Percentiles rank a stretch among this genome's conserved stretches.
Evolutionary conservation across 1,139 yeast genomes (phyloP).

Genomic region (Yamadazyma epiphylla): DNA sequence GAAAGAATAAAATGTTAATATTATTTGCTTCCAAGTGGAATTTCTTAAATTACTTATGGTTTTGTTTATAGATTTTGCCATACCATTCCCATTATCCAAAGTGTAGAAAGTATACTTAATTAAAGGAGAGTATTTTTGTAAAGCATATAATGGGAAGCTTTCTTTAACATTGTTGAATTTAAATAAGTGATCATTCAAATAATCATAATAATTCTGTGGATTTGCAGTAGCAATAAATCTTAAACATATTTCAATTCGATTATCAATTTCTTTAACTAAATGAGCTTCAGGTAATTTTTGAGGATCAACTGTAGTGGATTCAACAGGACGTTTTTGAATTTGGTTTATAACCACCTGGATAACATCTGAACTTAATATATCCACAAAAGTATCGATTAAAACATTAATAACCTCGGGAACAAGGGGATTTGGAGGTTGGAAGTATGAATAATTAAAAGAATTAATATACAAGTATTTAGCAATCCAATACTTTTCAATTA

Average conservation of each 20-base stretch:
- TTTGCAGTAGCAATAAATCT: slow-evolving; percentile 55
- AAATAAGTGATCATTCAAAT: slow-evolving; percentile 34
- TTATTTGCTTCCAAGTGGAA: slow-evolving; percentile 51
- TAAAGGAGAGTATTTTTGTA: slow-evolving; percentile 46
- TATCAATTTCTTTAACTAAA: slow-evolving; percentile 11
- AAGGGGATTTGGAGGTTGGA: slow-evolving; percentile 19
- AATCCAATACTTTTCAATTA: slow-evolving; percentile 30
- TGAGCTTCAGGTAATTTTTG: background rate
- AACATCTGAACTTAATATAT: slow-evolving; percentile 19
- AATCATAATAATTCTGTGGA: slow-evolving; percentile 45
- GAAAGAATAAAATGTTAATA: slow-evolving; percentile 48
- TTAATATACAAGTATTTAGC: slow-evolving; percentile 11
- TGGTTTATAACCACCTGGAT: slow-evolving; percentile 18
- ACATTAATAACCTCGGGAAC: slow-evolving; percentile 11
- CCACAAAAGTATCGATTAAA: slow-evolving; percentile 18
- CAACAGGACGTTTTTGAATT: slow-evolving; percentile 17
- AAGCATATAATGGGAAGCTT: slow-evolving; percentile 36
- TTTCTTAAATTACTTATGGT: slow-evolving; percentile 42
- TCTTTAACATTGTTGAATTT: slow-evolving; percentile 39
- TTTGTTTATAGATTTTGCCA: slow-evolving; percentile 37
- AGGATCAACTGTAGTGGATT: slow-evolving; percentile 5
- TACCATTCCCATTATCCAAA: slow-evolving; percentile 28
- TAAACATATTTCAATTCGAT: slow-evolving; percentile 18
- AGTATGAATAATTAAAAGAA: slow-evolving; percentile 16
- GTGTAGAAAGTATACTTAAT: slow-evolving; percentile 48